Percentiles rank a stretch among this genome's conserved stretches.
phyloP scores from a whole-genome alignment of 2,329 filamentous ascomycete species.

The Hymenoscyphus linearis region DNA sequence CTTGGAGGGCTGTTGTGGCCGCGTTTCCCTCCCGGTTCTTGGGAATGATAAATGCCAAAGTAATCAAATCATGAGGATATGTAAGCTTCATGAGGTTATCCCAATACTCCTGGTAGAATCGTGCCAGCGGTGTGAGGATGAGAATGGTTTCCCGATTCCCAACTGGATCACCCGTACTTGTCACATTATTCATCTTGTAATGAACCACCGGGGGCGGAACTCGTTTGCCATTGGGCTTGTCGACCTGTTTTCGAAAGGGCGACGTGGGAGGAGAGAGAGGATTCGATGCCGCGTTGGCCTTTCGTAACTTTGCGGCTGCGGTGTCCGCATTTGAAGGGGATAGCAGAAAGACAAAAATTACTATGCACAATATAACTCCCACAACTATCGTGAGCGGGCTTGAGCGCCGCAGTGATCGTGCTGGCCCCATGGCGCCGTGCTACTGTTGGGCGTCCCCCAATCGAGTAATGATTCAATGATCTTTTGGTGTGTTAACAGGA shows the following conservation, averaged over 20 bases:
- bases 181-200: slow-evolving; percentile 94
- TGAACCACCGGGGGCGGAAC: slow-evolving; percentile 79
- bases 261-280: slow-evolving; percentile 69
- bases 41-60: slow-evolving; percentile 90
- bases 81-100: slow-evolving; percentile 77
- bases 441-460: slow-evolving; percentile 27
- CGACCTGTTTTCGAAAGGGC: slow-evolving; percentile 62
- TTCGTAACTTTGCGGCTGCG: slow-evolving; percentile 42
- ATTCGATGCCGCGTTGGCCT: slow-evolving; percentile 57
- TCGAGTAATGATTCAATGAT: slow-evolving; percentile 14
- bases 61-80: slow-evolving; percentile 94
- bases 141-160: slow-evolving; percentile 80
- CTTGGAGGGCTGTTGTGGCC: slow-evolving; percentile 77
- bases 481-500: slow-evolving; percentile 10
- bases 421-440: slow-evolving; percentile 47
- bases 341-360: slow-evolving; percentile 62
- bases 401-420: slow-evolving; percentile 70
- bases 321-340: slow-evolving; percentile 45
- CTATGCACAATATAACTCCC: slow-evolving; percentile 65
- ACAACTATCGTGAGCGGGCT: slow-evolving; percentile 72
- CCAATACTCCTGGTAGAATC: slow-evolving; percentile 95
- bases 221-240: slow-evolving; percentile 47
- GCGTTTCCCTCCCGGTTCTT: slow-evolving; percentile 89
- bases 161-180: slow-evolving; percentile 69
- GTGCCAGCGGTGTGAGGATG: slow-evolving; percentile 85